Conservation (phyloP, 23 red algal species). For the Gracilaria domingensis region DNA sequence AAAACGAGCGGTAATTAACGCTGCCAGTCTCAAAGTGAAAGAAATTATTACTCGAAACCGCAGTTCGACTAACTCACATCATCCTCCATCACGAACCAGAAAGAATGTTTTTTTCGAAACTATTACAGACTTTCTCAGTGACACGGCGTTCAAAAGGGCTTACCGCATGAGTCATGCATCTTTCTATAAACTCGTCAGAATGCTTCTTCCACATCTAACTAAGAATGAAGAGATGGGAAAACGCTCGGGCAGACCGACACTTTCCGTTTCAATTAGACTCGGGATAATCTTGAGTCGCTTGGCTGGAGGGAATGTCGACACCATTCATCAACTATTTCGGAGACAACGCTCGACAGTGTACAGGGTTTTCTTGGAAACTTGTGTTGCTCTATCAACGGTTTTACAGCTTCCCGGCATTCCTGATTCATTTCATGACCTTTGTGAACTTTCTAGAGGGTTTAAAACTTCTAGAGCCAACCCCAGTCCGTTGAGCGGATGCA, state of each 20-base stretch:
- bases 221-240: background rate
- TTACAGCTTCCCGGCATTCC: background rate
- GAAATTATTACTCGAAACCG: no score
- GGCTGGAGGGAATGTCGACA: background rate
- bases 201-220: background rate
- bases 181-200: background rate
- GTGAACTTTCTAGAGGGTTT: background rate
- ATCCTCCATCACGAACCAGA: background rate
- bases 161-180: background rate
- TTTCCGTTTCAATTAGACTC: background rate
- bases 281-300: background rate
- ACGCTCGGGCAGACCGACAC: background rate
- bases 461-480: background rate
- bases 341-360: constrained; percentile 7
- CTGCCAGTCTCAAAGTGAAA: no score
- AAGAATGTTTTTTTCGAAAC: constrained; percentile 13
- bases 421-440: background rate
- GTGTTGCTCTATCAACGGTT: background rate
- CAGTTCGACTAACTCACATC: background rate
- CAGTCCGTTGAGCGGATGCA: background rate
- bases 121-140: constrained; percentile 1
- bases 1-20: no score
- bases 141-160: background rate
- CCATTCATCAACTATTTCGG: background rate
- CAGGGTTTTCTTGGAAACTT: constrained; percentile 6